Evolutionary conservation across 1,139 yeast genomes (phyloP).

Genomic region (Suhomyces anneliseae): DNA sequence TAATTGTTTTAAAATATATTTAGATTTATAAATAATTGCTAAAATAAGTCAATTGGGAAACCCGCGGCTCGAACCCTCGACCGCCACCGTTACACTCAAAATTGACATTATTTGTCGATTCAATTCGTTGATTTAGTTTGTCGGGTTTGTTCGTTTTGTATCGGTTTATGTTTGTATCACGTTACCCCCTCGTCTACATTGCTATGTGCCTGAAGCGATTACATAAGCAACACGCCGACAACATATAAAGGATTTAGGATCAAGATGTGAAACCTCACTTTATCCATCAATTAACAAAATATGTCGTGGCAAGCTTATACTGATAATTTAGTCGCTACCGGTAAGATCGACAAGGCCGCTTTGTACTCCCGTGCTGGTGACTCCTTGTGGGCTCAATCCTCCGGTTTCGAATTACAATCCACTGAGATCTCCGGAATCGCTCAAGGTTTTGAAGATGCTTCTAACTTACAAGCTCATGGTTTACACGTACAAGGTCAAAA

Average conservation of each 20-base stretch:
- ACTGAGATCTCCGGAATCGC: conserved; percentile 76
- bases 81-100: too few relatives aligned
- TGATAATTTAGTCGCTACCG: conserved; percentile 83
- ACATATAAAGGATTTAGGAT: conserved; percentile 3
- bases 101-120: too few relatives aligned
- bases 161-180: not conserved
- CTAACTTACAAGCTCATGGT: conserved; percentile 79
- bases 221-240: conserved; percentile 7
- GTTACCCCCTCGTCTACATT: conserved; percentile 5
- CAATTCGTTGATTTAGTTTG: too few relatives aligned
- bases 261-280: conserved; percentile 1
- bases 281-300: not conserved
- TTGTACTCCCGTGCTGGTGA: conserved; percentile 94
- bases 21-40: too few relatives aligned
- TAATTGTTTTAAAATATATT: too few relatives aligned
- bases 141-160: too few relatives aligned
- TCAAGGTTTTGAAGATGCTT: conserved; percentile 76
- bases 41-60: too few relatives aligned
- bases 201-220: conserved; percentile 3
- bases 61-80: too few relatives aligned
- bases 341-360: conserved; percentile 88
- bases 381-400: conserved; percentile 88
- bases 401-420: conserved; percentile 65
- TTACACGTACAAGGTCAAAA: conserved; percentile 83
- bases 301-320: conserved; percentile 78